Percentiles rank a stretch among this genome's conserved stretches.
Conservation (phyloP, 768 basidiomycete species). For the Tylopilus subfusipes region DNA sequence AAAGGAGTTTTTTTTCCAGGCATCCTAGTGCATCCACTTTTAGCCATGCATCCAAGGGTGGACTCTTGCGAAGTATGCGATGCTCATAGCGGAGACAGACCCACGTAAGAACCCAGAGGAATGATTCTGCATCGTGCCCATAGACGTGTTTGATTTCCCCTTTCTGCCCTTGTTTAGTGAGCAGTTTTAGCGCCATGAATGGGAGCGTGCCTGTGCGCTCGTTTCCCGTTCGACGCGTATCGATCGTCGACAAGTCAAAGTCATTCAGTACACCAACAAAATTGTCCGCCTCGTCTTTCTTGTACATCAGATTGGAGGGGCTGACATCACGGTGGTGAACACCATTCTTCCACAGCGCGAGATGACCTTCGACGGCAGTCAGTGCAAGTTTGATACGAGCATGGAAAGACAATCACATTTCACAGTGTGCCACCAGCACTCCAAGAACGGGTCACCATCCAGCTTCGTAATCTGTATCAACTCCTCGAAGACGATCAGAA, state of each 20-base stretch:
- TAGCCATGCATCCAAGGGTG: too few relatives aligned
- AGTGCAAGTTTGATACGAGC: background rate
- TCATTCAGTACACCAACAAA: background rate
- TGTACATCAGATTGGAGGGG: slow-evolving; percentile 1
- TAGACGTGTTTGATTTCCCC: background rate
- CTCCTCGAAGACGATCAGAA: too few relatives aligned
- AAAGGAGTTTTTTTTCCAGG: too few relatives aligned
- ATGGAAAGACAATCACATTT: too few relatives aligned
- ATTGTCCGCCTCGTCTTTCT: too few relatives aligned
- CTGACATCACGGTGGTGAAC: background rate
- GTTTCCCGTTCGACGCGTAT: background rate
- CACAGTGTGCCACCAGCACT: too few relatives aligned
- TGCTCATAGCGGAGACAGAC: background rate
- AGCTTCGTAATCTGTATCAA: too few relatives aligned
- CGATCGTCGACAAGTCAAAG: background rate
- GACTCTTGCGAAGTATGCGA: too few relatives aligned
- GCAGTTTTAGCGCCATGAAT: background rate
- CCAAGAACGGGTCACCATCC: too few relatives aligned
- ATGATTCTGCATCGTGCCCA: background rate
- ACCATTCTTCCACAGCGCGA: background rate
- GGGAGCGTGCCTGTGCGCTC: background rate
- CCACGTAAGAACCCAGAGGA: background rate
- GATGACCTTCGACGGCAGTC: background rate
- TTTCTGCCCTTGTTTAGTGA: background rate
- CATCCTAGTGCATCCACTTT: too few relatives aligned